Base-by-base conservation (phyloP, 371 early-diverging fungal species). In the Smittium culicis region DNA sequence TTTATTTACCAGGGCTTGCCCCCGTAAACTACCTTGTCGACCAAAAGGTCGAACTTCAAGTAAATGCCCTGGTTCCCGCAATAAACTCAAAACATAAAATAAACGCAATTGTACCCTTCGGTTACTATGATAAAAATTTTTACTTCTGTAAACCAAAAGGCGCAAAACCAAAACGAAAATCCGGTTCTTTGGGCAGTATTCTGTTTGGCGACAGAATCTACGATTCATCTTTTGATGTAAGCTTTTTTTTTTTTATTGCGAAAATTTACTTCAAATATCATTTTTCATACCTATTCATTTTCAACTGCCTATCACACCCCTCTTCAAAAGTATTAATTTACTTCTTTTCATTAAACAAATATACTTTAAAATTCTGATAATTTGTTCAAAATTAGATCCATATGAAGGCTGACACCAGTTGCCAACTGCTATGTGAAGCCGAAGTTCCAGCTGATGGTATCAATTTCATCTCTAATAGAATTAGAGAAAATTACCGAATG, bases 151-250 rank as follows among this genome's bases (percentile, higher is more conserved):
- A 70, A 64, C 94, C 96, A 24, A 71, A 82, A 35, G 82, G 79
- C 16, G 86, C 83, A 2, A 25, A 5, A 33, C 81, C 86, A 31
- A 77, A 84, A 70, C 75, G 83, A 8, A 86, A 88, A 69, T 71
- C 86, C 11, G 98, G 94, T 80, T 85, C 85, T 1, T 81, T 97
- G 65, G 98, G 98, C 28, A 84, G 86, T 66, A 89, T 94, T 55
- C 78, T 97, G 45, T 93, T 93, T 83, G 98, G 98, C n/a, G 96
- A 97, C 71, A 86, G 98, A 54, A 89, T 97, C 69, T 91, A 84
- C 69, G 85, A 81, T 55, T 92, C 95, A 1, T 81, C 83, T 8
- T 93, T 90, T 71, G 75, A 90, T 80, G 57, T 80, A 82, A 86
- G 45, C 20, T 45, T 11, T 45, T 11, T 45, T 45, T 45, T n/a